Evolutionary conservation across 192 early-diverging fungal genomes (phyloP).

Genomic region (Dissophora ornata): DNA sequence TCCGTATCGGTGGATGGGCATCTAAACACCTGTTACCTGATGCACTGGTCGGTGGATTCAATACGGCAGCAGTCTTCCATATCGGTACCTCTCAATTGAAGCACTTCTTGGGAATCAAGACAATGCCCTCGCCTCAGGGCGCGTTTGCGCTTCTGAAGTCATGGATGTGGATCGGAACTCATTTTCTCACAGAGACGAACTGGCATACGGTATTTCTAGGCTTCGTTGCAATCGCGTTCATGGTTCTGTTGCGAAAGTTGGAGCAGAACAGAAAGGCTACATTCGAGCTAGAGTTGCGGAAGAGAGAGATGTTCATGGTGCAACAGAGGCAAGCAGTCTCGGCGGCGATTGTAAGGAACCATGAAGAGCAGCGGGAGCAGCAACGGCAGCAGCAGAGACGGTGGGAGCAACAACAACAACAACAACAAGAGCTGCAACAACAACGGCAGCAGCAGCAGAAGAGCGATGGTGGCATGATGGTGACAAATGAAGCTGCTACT

Average conservation of each 20-base stretch:
- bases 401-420: conserved; percentile 15
- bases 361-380: conserved; percentile 26
- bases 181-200: conserved; percentile 34
- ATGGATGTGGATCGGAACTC: conserved; percentile 36
- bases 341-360: conserved; percentile 20
- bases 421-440: background rate
- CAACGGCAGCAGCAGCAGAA: background rate
- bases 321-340: conserved; percentile 40
- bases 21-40: conserved; percentile 47
- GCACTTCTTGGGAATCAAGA: conserved; percentile 48
- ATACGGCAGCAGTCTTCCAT: conserved; percentile 53
- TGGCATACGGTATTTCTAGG: conserved; percentile 45
- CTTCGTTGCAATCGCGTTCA: conserved; percentile 35
- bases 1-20: conserved; percentile 50
- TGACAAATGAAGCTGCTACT: no score
- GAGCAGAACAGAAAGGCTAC: conserved; percentile 35
- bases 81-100: conserved; percentile 54
- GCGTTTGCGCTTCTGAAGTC: conserved; percentile 44
- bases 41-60: conserved; percentile 53
- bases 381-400: conserved; percentile 19
- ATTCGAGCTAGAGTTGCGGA: conserved; percentile 25
- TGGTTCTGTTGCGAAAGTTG: conserved; percentile 30
- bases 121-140: conserved; percentile 27
- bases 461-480: no score
- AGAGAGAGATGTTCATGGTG: conserved; percentile 35